Base-by-base conservation (phyloP, 129 eudicot genomes). In the Apium graveolens region DNA sequence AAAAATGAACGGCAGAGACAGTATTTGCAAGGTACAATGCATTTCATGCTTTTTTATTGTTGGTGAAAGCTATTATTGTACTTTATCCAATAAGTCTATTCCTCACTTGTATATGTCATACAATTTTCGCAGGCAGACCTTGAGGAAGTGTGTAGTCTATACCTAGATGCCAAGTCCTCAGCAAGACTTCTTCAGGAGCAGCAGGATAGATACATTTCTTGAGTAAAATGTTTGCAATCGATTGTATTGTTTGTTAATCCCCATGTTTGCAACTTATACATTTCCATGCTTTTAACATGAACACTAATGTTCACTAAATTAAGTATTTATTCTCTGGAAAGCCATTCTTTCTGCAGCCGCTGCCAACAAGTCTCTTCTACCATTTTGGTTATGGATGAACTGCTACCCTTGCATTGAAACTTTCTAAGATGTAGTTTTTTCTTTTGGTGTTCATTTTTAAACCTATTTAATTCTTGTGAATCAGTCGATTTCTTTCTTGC, bases 171-270 rank as follows among this genome's bases (percentile, higher is more conserved):
- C 60, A 96, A 96, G 84, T 92, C 97, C 44, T 95, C 98, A 1
- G 98, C 96, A 5, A 91, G 80, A 81, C 94, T 95, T 80, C 92
- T 95, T 76, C 97, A 95, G 77, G 97, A 91, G 88, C 97, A 93
- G 86, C 98, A 94, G 79, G 97, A 94, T 76, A 85, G 94, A 88
- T 94, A 94, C 78, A 95, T 95, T 75, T 84, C 93, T 13, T 93
- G 85, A 89, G 17, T n/a, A 72, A 72, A n/a, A 9, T n/a, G 74
- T 70, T 16, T 70, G 39, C 38, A 16, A 7, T 70, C 1, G 44
- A 32, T 70, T 70, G 74, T 70, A 34, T 70, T 5, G 43, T 70
- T 35, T 34, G 43, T 35, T 70, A 13, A 31, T 12, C 39, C 72
- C 72, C 24, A 66, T 66, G 39, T n/a, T n/a, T n/a, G n/a, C n/a